A percentile compares a stretch with the other conserved stretches of the same genome.
Evolutionary conservation across 768 basidiomycete species (phyloP).

Genomic region (Agrocybe pediades): DNA sequence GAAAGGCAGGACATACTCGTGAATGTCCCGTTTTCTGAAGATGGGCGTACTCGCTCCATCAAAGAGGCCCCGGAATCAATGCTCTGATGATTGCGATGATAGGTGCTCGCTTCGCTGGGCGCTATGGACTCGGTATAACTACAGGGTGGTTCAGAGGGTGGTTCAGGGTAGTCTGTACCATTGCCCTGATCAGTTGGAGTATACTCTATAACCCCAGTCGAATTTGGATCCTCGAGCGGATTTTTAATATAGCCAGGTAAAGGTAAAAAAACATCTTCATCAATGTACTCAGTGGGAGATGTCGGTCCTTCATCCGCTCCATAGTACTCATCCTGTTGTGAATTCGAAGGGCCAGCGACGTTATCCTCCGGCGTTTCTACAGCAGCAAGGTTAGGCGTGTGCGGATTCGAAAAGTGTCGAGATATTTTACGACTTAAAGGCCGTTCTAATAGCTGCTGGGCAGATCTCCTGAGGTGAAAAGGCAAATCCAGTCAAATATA

Average conservation of each 20-base stretch:
- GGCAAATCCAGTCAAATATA: background rate
- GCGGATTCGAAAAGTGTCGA: slow-evolving; percentile 7
- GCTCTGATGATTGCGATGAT: slow-evolving; percentile 4
- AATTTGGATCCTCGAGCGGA: slow-evolving; percentile 24
- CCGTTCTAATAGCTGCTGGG: slow-evolving; percentile 2
- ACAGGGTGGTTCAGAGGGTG: slow-evolving; percentile 9
- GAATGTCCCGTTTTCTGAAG: slow-evolving; percentile 18
- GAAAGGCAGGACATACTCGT: slow-evolving; percentile 13
- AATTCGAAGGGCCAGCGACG: slow-evolving; percentile 16
- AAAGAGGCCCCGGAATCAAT: slow-evolving; percentile 13
- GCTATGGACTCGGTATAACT: slow-evolving; percentile 11
- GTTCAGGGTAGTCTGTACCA: slow-evolving; percentile 13
- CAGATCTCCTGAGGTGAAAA: background rate
- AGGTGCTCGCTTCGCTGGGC: slow-evolving; percentile 2
- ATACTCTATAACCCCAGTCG: slow-evolving; percentile 16
- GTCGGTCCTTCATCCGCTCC: slow-evolving; percentile 14
- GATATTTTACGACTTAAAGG: slow-evolving; percentile 15
- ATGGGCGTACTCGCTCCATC: slow-evolving; percentile 10
- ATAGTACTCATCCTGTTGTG: slow-evolving; percentile 4
- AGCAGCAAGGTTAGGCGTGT: background rate
- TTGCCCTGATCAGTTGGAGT: slow-evolving; percentile 12
- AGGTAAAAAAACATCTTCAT: slow-evolving; percentile 17
- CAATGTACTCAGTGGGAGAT: slow-evolving; percentile 24
- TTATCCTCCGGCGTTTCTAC: slow-evolving; percentile 4
- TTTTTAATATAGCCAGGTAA: slow-evolving; percentile 22